Evolutionary conservation across 257 asterid genomes (phyloP).

Genomic region (Solanum pimpinellifolium): DNA sequence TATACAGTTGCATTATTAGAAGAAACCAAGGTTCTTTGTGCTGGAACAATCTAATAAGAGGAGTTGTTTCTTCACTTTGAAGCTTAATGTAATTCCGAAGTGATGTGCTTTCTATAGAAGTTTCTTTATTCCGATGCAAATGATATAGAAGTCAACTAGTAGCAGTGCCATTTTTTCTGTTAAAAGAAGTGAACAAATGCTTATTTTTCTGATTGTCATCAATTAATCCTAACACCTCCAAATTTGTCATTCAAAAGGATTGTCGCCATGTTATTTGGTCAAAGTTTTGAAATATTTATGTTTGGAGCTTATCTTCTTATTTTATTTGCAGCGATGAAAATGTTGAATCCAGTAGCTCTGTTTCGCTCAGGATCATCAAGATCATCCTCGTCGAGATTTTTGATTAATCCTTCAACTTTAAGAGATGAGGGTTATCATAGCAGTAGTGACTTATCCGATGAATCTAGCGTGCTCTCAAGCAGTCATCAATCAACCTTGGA

Average conservation of each 20-base stretch:
- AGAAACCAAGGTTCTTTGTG: not conserved
- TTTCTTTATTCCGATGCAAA: not conserved
- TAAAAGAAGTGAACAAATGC: not conserved
- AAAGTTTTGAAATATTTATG: not conserved
- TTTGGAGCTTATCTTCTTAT: not conserved
- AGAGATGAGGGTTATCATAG: constrained; percentile 57
- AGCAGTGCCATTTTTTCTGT: not conserved
- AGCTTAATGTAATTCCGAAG: not conserved
- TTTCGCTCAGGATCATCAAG: constrained; percentile 76
- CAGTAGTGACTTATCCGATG: constrained; percentile 61
- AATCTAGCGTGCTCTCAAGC: constrained; percentile 37
- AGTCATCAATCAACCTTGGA: constrained; percentile 93
- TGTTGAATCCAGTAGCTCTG: constrained; percentile 83
- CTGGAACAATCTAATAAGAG: not conserved
- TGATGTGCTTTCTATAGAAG: not conserved
- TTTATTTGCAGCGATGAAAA: constrained; percentile 57
- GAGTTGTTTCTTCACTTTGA: not conserved
- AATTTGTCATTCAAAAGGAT: not conserved
- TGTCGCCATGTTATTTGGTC: not conserved
- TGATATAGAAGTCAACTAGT: not conserved
- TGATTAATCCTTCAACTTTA: constrained; percentile 43
- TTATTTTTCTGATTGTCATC: not conserved
- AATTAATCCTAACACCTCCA: not conserved
- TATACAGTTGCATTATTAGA: not conserved
- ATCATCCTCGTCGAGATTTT: constrained; percentile 64